These are phyloP conservation scores for Microstroma glucosiphilum DNA, from an alignment of 1,284 basidiomycete genomes.

Conservation along the genomic window DNA sequence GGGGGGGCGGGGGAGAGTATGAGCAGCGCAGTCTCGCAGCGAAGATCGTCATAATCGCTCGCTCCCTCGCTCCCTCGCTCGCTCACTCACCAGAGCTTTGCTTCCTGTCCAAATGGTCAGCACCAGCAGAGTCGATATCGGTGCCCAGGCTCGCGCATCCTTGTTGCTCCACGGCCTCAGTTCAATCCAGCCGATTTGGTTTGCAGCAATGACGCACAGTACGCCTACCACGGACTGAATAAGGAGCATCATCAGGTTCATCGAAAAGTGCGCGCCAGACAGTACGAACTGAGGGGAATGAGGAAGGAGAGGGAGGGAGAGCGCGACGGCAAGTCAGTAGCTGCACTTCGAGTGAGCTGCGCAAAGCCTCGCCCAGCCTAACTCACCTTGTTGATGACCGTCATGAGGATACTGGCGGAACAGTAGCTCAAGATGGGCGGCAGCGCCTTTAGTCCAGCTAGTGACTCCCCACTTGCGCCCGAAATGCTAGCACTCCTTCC, in stretches of 20 bases:
- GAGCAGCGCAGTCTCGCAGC: no score
- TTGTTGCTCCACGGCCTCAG: slow-evolving; percentile 77
- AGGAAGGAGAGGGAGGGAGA: background rate
- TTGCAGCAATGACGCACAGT: slow-evolving; percentile 66
- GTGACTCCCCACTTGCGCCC: background rate
- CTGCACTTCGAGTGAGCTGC: background rate
- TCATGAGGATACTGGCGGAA: slow-evolving; percentile 91
- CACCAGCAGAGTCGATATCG: slow-evolving; percentile 85
- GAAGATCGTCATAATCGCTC: no score
- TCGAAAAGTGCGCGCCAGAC: slow-evolving; percentile 84
- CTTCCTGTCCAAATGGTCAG: slow-evolving; percentile 96
- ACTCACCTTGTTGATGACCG: slow-evolving; percentile 76
- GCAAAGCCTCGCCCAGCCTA: background rate
- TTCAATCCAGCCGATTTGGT: slow-evolving; percentile 74
- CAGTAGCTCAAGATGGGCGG: slow-evolving; percentile 85
- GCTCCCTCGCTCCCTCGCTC: no score
- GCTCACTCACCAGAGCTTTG: slow-evolving; percentile 70
- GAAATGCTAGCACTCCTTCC: background rate
- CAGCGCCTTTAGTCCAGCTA: slow-evolving; percentile 53
- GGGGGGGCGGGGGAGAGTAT: no score
- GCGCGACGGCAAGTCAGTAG: background rate
- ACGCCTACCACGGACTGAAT: slow-evolving; percentile 78
- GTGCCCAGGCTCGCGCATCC: slow-evolving; percentile 89
- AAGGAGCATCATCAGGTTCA: slow-evolving; percentile 90
- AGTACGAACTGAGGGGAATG: slow-evolving; percentile 66